Base-by-base conservation (phyloP, 768 basidiomycete species). In the Pleurotus eryngii region DNA sequence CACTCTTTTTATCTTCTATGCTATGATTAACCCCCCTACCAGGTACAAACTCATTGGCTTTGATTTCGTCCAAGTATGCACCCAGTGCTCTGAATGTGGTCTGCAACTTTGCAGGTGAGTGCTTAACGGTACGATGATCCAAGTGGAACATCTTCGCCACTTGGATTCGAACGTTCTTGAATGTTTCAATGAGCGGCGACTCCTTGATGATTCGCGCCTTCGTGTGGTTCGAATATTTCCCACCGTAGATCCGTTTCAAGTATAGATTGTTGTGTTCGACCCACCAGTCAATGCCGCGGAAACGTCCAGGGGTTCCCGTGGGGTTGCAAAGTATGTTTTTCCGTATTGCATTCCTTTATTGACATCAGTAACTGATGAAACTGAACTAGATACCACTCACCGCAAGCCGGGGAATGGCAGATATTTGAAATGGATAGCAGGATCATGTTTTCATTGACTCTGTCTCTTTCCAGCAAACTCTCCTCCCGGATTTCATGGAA, bases 221-320 rank as follows among this genome's bases (percentile, higher is more conserved):
- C 2, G 65, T 72, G 24, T 65, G 64, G 56, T 76, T 78, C 2
- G 72, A 72, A 3, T 61, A 67, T 6, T 67, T 65, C 0, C 74
- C 74, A 1, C 69, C 69, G 59, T 76, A 70, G 1, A 72, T 70
- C 0, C 64, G 57, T 64, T 78, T 80, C 4, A 67, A 76, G n/a
- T 70, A 76, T 1, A 78, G 66, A 56, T 80, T 79, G 27, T 77
- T 72, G 2, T 72, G 63, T 57, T 81, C 76, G 1, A 75, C 62
- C 6, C 70, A 50, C 76, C 76, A 79, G 49, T 79, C 77, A 2
- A 76, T 62, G 0, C 64, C 69, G 1, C 67, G 59, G 38, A 71
- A 80, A 0, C 58, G 57, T 2, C 65, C 63, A 6, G 56, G 48
- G 35, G 67, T 64, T 0, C 76, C 75, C 0, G 67, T 75, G 0